Evolutionary conservation across 805 yeast genomes (phyloP).

Genomic region (Torulaspora indica): DNA sequence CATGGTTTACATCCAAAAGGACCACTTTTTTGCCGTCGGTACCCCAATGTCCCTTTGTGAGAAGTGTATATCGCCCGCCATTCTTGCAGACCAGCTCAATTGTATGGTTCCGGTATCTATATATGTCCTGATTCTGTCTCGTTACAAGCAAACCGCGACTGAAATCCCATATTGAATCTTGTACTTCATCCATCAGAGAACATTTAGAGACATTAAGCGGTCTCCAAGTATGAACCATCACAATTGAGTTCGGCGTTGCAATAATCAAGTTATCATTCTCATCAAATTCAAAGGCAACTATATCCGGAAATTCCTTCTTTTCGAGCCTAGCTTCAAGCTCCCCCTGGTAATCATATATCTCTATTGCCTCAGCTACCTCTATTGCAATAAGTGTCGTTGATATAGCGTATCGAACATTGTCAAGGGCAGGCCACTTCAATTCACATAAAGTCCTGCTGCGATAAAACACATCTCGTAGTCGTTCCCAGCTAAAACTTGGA

Average conservation of each 20-base stretch:
- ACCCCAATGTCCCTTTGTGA: conserved; percentile 33
- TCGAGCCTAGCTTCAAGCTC: conserved; percentile 11
- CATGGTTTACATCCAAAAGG: conserved; percentile 26
- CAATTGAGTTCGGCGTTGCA: conserved; percentile 17
- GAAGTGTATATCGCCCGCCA: conserved; percentile 20
- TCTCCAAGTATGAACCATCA: conserved; percentile 17
- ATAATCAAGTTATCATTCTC: conserved; percentile 20
- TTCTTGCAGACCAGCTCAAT: conserved; percentile 19
- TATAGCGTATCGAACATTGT: conserved; percentile 34
- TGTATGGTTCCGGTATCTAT: conserved; percentile 9
- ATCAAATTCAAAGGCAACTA: conserved; percentile 24
- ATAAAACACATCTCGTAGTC: conserved; percentile 65
- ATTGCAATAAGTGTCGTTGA: conserved; percentile 42
- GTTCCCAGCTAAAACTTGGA: conserved; percentile 68
- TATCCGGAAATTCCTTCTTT: conserved; percentile 14
- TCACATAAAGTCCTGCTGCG: conserved; percentile 41
- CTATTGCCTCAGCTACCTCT: conserved; percentile 29
- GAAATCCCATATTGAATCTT: conserved; percentile 33
- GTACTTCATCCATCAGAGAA: conserved; percentile 10
- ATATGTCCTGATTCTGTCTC: conserved; percentile 25
- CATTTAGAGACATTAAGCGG: conserved; percentile 21
- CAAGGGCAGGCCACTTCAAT: conserved; percentile 22
- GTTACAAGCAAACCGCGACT: conserved; percentile 22
- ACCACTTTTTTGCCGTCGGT: conserved; percentile 19
- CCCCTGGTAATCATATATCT: conserved; percentile 40